A percentile compares a stretch with the other conserved stretches of the same genome.
Evolutionary conservation across 352 stramenopile species (phyloP).

Genomic region (Blastocystis sp.): DNA sequence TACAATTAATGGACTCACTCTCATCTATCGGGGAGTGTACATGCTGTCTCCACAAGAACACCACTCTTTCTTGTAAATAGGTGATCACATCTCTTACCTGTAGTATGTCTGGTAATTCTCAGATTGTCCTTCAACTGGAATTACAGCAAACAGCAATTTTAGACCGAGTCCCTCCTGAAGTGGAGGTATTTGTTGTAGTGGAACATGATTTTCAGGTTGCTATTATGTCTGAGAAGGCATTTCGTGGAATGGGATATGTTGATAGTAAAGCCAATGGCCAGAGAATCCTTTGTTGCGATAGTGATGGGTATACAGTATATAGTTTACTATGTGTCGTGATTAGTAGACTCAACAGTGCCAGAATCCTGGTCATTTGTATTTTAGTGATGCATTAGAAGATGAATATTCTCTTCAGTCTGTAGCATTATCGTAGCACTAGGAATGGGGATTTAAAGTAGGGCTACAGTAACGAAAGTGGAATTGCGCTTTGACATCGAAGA

Average conservation of each 20-base stretch:
- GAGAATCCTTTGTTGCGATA: slow-evolving; percentile 24
- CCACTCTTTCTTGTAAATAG: neutral
- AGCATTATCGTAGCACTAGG: neutral
- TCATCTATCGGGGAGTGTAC: neutral
- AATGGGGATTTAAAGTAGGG: neutral
- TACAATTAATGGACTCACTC: neutral
- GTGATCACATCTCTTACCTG: neutral
- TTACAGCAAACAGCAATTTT: neutral
- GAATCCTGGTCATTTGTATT: neutral
- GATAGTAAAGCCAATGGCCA: neutral
- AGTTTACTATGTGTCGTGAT: neutral
- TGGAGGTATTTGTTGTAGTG: neutral
- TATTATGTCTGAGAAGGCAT: slow-evolving; percentile 34
- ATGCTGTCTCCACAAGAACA: neutral
- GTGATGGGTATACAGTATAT: neutral
- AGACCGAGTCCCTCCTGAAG: neutral
- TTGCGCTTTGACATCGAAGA: neutral
- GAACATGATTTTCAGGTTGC: slow-evolving; percentile 8
- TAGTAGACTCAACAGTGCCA: neutral
- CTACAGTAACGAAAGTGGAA: neutral
- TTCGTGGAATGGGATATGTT: slow-evolving; percentile 12
- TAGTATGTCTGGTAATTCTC: neutral
- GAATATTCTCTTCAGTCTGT: neutral
- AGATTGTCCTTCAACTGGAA: neutral
- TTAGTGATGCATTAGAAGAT: neutral